phyloP scores from a whole-genome alignment of 176 grass and related monocot species.

The Cocos nucifera region DNA sequence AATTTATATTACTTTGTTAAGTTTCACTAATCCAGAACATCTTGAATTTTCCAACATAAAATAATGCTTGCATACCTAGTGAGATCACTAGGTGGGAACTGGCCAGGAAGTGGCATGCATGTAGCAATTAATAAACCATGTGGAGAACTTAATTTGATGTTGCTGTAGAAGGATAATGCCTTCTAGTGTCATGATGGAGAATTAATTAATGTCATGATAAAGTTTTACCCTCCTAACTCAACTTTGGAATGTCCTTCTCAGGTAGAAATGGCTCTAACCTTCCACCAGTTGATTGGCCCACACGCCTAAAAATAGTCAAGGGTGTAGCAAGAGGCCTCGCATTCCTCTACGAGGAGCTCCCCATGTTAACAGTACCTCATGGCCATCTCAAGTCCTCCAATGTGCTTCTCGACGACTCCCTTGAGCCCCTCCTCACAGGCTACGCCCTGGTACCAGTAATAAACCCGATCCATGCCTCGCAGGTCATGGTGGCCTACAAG shows the following conservation, averaged over 20 bases:
- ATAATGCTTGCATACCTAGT: no score
- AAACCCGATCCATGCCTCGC: background rate
- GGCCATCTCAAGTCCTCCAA: slow-evolving; percentile 16
- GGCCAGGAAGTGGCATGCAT: no score
- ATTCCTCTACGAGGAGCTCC: slow-evolving; percentile 5
- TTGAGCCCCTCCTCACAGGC: slow-evolving; percentile 5
- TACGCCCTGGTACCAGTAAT: slow-evolving; percentile 3
- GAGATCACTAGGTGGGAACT: no score
- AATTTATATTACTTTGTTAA: no score
- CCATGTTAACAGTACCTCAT: background rate
- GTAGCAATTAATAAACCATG: no score
- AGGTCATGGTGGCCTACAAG: slow-evolving; percentile 18
- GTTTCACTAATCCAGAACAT: no score
- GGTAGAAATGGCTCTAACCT: background rate
- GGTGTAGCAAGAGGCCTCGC: slow-evolving; percentile 1
- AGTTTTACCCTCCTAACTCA: no score
- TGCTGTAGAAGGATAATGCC: background rate
- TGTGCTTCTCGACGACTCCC: slow-evolving; percentile 4
- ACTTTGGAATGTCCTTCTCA: background rate
- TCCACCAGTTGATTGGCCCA: background rate
- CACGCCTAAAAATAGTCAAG: slow-evolving; percentile 2
- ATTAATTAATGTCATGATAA: no score
- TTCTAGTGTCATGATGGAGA: background rate
- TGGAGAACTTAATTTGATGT: no score
- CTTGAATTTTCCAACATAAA: no score